Conservation (phyloP, 225 moss, liverwort and hornwort species). For the Marchantia polymorpha region DNA sequence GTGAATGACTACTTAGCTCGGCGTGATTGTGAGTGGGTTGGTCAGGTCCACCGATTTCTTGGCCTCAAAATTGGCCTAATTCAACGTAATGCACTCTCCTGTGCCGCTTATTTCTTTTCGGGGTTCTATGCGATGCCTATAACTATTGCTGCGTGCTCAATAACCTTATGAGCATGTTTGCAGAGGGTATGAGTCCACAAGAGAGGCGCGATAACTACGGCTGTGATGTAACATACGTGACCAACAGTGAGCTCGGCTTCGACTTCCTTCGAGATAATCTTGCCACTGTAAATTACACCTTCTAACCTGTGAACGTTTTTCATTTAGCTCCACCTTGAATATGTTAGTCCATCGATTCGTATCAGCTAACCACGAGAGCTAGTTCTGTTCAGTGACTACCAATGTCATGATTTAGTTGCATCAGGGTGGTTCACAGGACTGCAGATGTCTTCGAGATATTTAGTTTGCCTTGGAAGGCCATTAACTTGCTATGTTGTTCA, state of each 20-base stretch:
- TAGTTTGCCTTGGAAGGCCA: neutral
- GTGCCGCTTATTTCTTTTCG: slow-evolving; percentile 7
- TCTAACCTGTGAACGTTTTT: neutral
- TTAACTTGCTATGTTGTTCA: neutral
- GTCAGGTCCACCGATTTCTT: slow-evolving; percentile 91
- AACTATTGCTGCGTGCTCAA: neutral
- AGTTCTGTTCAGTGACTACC: no score
- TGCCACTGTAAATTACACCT: slow-evolving; percentile 63
- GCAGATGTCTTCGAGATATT: neutral
- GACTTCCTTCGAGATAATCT: slow-evolving; percentile 94
- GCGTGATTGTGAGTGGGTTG: slow-evolving; percentile 99
- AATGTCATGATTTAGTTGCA: no score
- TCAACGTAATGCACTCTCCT: slow-evolving; percentile 63
- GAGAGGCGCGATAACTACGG: slow-evolving; percentile 77
- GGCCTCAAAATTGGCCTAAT: slow-evolving; percentile 93
- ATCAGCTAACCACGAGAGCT: no score
- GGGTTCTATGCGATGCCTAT: neutral
- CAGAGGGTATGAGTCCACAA: slow-evolving; percentile 90
- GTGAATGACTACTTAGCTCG: slow-evolving; percentile 96
- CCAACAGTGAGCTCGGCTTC: slow-evolving; percentile 97
- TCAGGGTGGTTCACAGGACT: no score
- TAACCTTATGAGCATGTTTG: slow-evolving; percentile 1
- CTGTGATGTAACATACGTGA: slow-evolving; percentile 89
- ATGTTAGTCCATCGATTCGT: no score
- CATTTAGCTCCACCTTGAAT: no score